Evolutionary conservation across 2,329 filamentous ascomycete species (phyloP), one percentile per base, ranked within the genome.

Genomic region (Pseudogymnoascus sp.): DNA sequence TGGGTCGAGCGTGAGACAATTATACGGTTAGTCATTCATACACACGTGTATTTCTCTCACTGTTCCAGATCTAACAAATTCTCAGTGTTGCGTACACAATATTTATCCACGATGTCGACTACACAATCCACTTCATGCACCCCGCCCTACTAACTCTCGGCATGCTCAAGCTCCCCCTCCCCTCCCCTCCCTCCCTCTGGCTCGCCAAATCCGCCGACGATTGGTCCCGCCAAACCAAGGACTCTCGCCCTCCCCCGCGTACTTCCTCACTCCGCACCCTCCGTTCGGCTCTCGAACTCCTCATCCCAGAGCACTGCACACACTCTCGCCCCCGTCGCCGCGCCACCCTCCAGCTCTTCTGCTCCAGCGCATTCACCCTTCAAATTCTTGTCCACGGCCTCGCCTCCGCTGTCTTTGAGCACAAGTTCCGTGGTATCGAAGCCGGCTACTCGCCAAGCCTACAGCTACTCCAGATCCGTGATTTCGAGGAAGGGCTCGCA

Each of bases 131-230:
- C 33, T 69, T 69, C 56, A 68, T 66, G 11, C 68, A 69, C 31
- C 68, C 67, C n/a, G 63, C 67, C 15, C 40, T 64, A 7, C 60
- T 69, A 13, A 68, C 67, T 2, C 65, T 68, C 2, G 62, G 65
- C 5, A 67, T 69, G 68, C 68, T 69, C 63, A 69, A 69, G 40
- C 65, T 68, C 42, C 67, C 67, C 2, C 67, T 69, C 33, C 68
- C 68, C 13, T 67, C 67, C 17, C 65, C 63, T 13, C 65, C 64
- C 7, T 62, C 67, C 3, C 62, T 69, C n/a, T 69, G 68, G 68
- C 66, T 68, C 33, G 67, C 67, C n/a, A 50, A 61, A 9, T 64
- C 63, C 4, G 68, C 67, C 4, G 13, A 13, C 10, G 66, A 68
- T 17, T 69, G 68, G 68, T 64, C 67, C 33, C 60, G 59, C 4